These are phyloP conservation scores for Oryza longistaminata DNA, from an alignment of 176 grass and related monocot genomes.

Conservation along the genomic window DNA sequence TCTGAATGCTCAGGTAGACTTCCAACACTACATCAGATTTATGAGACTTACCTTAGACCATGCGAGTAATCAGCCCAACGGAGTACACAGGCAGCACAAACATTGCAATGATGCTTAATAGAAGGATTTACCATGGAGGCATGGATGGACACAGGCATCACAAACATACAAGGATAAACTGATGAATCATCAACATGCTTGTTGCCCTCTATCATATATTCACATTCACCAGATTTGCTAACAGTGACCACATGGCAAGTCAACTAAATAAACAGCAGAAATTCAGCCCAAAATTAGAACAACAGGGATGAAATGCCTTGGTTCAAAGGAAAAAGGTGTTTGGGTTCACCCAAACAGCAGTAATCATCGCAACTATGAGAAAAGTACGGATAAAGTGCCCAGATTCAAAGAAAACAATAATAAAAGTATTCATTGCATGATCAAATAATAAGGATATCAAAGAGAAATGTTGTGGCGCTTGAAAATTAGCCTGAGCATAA, in stretches of 20 bases:
- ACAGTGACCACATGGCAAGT: neutral
- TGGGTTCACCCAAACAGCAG: neutral
- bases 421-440: neutral
- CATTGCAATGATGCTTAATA: neutral
- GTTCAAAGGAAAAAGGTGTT: neutral
- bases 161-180: neutral
- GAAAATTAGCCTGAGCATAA: slow-evolving; percentile 1
- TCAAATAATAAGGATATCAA: neutral
- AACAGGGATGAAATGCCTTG: neutral
- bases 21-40: too few species aligned
- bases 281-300: neutral
- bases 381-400: neutral
- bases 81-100: neutral
- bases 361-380: neutral
- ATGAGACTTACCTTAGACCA: neutral
- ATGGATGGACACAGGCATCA: neutral
- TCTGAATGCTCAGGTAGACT: too few species aligned
- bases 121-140: neutral
- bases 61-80: neutral
- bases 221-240: neutral
- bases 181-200: neutral
- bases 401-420: neutral
- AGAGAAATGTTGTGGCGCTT: neutral
- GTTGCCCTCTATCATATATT: neutral
- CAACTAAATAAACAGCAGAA: neutral